Evolutionary conservation across 495 filamentous ascomycete species (phyloP), one percentile per base, ranked within the genome.

Genomic region (Xanthoparmelia taractica): DNA sequence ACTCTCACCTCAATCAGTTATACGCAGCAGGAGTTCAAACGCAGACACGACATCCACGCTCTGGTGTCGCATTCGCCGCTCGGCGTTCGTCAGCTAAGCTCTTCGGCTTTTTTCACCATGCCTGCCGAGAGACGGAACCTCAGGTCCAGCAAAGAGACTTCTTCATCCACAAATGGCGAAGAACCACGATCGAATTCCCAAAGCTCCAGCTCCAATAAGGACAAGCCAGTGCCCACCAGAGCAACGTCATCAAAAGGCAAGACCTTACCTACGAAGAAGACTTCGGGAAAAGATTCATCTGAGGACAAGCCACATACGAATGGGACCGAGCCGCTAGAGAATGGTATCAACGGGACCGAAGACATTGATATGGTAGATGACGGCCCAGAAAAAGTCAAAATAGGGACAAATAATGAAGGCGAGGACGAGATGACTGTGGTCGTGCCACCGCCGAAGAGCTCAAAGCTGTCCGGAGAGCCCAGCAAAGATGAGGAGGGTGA

Each of bases 371-470:
- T 92, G 88, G 85, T 84, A 74, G 87, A 89, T 77, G 85, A 88
- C 77, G 82, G 81, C 75, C 79, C 79, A 74, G 80, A 77, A 77
- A 76, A 75, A 73, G 70, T 78, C 62, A 86, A 85, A 70, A 70
- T 64, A 60, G 69, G 76, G 59, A 88, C 85, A 78, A 84, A 80
- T 66, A 86, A 87, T 78, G 85, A 90, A 77, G 87, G 87, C 73
- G 84, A 90, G 75, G 84, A 86, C 72, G 82, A 88, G 78, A 92
- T 92, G 87, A 92, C 89, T 61, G 87, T 92, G 69, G 89, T 91
- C 73, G 87, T 92, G 59, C 89, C 88, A 63, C 88, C 87, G 63
- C 84, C 87, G 66, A 92, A 91, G 76, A 77, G 80, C 72, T 80
- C 82, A 70, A 90, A 85, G 77, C 77, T 84, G 67, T 83, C 78